Conservation (phyloP, 768 basidiomycete species). For the Sistotremastrum niveocremeum region DNA sequence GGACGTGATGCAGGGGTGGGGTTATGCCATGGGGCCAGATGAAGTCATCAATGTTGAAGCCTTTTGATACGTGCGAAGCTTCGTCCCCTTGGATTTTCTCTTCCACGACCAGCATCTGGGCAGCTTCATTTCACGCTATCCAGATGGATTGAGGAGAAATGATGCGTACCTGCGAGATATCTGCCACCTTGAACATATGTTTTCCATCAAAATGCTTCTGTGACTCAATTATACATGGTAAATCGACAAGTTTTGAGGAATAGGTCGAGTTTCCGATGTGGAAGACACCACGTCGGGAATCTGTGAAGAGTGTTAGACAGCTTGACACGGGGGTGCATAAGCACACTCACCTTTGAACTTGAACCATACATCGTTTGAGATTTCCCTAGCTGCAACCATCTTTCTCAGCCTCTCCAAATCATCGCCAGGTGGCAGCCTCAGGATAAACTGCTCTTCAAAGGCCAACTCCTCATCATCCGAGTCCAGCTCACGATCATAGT, state of each 20-base stretch:
- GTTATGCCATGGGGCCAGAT: slow-evolving; percentile 96
- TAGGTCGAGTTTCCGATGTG: slow-evolving; percentile 72
- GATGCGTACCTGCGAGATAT: slow-evolving; percentile 73
- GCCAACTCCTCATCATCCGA: slow-evolving; percentile 89
- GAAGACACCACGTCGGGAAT: slow-evolving; percentile 83
- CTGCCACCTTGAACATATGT: slow-evolving; percentile 97
- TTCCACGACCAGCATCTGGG: slow-evolving; percentile 85
- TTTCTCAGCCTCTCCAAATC: slow-evolving; percentile 70
- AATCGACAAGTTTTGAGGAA: slow-evolving; percentile 87
- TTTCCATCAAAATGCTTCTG: slow-evolving; percentile 95
- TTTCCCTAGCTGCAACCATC: slow-evolving; percentile 67
- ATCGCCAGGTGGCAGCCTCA: slow-evolving; percentile 77
- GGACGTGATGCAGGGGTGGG: slow-evolving; percentile 78
- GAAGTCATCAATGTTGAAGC: slow-evolving; percentile 87
- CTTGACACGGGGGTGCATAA: neutral
- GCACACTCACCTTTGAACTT: slow-evolving; percentile 72
- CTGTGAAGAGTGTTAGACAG: slow-evolving; percentile 26
- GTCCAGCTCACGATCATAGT: slow-evolving; percentile 89
- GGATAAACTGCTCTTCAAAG: slow-evolving; percentile 95
- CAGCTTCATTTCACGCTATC: slow-evolving; percentile 5
- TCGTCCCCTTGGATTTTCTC: slow-evolving; percentile 63
- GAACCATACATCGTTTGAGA: slow-evolving; percentile 84
- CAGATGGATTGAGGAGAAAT: slow-evolving; percentile 4
- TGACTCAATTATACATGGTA: slow-evolving; percentile 87
- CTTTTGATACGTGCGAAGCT: slow-evolving; percentile 41